A percentile compares a stretch with the other conserved stretches of the same genome.
phyloP scores from a whole-genome alignment of 345 rosid genomes.

The Hirschfeldia incana region DNA sequence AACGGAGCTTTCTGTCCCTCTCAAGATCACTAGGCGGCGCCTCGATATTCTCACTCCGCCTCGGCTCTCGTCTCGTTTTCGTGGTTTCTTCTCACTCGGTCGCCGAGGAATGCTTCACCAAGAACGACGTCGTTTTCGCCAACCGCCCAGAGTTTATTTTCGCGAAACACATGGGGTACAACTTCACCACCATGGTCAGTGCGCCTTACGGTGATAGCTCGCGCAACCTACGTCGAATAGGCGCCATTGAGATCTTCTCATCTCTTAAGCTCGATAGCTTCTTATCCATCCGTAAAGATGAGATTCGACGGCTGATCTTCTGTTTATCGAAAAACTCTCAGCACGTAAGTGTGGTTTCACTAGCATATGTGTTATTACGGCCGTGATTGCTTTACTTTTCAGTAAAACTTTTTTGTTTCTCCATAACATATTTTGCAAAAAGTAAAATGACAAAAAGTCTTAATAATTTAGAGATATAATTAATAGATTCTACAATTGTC shows the following conservation, averaged over 20 bases:
- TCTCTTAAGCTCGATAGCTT: constrained; percentile 39
- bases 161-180: constrained; percentile 41
- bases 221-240: constrained; percentile 58
- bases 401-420: background rate
- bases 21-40: constrained; percentile 33
- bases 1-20: constrained; percentile 20
- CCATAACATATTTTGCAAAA: background rate
- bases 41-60: constrained; percentile 45
- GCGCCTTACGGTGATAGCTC: constrained; percentile 52
- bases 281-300: constrained; percentile 36
- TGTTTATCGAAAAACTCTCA: constrained; percentile 17
- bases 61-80: constrained; percentile 44
- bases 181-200: constrained; percentile 34
- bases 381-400: background rate
- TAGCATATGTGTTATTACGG: background rate
- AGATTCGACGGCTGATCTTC: constrained; percentile 33
- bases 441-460: too few species aligned
- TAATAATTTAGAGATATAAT: too few species aligned
- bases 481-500: too few species aligned
- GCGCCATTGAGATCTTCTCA: constrained; percentile 46
- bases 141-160: constrained; percentile 38
- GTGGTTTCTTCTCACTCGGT: constrained; percentile 43
- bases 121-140: constrained; percentile 50
- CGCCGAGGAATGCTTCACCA: constrained; percentile 47
- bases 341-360: constrained; percentile 10